These are phyloP conservation scores for Debaryomyces robertsiae DNA, from an alignment of 1,139 yeast species.

Conservation along the genomic window DNA sequence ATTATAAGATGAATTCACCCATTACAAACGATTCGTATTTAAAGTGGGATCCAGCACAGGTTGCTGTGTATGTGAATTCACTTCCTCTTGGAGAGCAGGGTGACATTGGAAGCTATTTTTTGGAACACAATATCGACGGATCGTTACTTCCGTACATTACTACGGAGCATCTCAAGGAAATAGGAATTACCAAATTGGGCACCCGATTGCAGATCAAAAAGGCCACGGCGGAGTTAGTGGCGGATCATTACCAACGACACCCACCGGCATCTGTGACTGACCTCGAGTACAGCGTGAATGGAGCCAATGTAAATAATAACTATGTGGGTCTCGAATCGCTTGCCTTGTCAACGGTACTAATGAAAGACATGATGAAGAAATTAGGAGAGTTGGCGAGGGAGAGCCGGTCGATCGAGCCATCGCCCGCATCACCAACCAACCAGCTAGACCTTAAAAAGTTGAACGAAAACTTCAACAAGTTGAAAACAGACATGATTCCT, in stretches of 20 bases:
- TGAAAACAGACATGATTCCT: slow-evolving; percentile 57
- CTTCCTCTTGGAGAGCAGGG: slow-evolving; percentile 25
- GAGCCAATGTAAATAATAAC: slow-evolving; percentile 36
- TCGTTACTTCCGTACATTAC: slow-evolving; percentile 59
- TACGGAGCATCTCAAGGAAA: slow-evolving; percentile 60
- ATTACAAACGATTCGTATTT: slow-evolving; percentile 39
- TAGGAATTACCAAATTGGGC: slow-evolving; percentile 49
- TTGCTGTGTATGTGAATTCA: slow-evolving; percentile 36
- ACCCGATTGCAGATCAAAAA: slow-evolving; percentile 52
- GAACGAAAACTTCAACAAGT: slow-evolving; percentile 50
- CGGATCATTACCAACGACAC: slow-evolving; percentile 32
- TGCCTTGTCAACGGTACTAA: slow-evolving; percentile 33
- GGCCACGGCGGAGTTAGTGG: slow-evolving; percentile 48
- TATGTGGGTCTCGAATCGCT: slow-evolving; percentile 39
- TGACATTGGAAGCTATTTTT: slow-evolving; percentile 36
- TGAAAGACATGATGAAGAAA: slow-evolving; percentile 42
- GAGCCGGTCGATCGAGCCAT: slow-evolving; percentile 14
- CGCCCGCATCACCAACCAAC: slow-evolving; percentile 28
- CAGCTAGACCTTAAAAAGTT: slow-evolving; percentile 40
- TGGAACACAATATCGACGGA: slow-evolving; percentile 64
- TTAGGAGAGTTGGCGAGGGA: slow-evolving; percentile 21
- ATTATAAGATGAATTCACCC: slow-evolving; percentile 16
- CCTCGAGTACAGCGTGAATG: slow-evolving; percentile 31
- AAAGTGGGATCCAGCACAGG: slow-evolving; percentile 54
- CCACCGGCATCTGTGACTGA: slow-evolving; percentile 37